Conservation (phyloP, 1,139 yeast genomes). For the Hansenula anomala region DNA sequence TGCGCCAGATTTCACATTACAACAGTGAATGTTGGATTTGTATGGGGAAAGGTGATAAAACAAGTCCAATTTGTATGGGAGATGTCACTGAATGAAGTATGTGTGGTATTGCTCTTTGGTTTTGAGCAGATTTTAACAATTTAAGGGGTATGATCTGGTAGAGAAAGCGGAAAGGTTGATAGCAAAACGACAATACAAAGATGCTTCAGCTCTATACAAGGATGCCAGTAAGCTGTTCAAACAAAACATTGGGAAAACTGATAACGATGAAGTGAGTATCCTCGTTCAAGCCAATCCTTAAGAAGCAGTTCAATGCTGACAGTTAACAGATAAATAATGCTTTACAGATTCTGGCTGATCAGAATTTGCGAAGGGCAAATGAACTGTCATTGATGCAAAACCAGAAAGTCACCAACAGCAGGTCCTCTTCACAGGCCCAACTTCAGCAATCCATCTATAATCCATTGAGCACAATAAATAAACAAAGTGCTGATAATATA, state of each 20-base stretch:
- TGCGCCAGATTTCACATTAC: no score
- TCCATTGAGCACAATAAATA: background rate
- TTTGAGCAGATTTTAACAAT: no score
- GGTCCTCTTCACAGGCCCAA: no score
- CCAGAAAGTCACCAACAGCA: no score
- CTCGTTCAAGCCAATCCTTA: no score
- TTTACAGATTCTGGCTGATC: conserved; percentile 12
- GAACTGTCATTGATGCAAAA: conserved; percentile 9
- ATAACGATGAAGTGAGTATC: conserved; percentile 10
- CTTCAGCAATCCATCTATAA: background rate
- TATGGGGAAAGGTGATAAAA: no score
- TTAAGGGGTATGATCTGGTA: conserved; percentile 17
- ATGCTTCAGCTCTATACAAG: conserved; percentile 14
- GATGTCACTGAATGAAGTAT: conserved; percentile 5
- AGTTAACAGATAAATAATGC: conserved; percentile 16
- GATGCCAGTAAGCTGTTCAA: conserved; percentile 15
- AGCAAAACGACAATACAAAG: conserved; percentile 12
- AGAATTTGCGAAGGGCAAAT: conserved; percentile 12
- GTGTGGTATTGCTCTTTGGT: no score
- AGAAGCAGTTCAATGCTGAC: no score
- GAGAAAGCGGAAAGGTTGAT: conserved; percentile 18
- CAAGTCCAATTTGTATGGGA: no score
- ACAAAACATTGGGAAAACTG: conserved; percentile 4
- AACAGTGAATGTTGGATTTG: no score
- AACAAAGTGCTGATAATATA: background rate